A percentile compares a stretch with the other conserved stretches of the same genome.
phyloP scores from a whole-genome alignment of 306 rosid genomes.

The Cicer judaicum region DNA sequence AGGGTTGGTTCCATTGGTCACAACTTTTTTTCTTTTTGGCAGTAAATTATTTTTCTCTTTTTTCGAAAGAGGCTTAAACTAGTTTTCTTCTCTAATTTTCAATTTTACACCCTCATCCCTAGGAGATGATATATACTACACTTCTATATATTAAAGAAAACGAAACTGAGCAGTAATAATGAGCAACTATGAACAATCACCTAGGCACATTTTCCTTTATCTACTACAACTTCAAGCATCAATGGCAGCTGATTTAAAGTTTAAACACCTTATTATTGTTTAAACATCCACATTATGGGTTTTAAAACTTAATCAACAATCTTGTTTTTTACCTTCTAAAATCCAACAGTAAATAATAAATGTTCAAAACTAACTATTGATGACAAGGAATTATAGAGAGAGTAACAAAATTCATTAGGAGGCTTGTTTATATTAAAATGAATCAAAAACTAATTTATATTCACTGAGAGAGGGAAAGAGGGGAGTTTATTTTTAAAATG shows the following conservation, averaged over 20 bases:
- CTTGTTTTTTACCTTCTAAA: not conserved
- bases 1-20: not conserved
- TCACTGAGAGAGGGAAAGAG: not conserved
- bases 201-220: not conserved
- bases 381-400: not conserved
- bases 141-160: not conserved
- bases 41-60: not conserved
- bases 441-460: not conserved
- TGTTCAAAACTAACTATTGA: not conserved
- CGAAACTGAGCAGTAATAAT: not conserved
- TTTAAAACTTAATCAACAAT: not conserved
- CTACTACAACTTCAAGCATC: not conserved
- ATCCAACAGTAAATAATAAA: not conserved
- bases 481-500: no score
- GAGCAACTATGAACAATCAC: not conserved
- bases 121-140: not conserved
- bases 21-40: not conserved
- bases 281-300: not conserved
- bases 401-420: not conserved
- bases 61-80: not conserved
- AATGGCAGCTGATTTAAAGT: not conserved
- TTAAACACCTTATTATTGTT: not conserved
- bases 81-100: not conserved
- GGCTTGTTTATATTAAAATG: not conserved
- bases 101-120: not conserved